phyloP scores from a whole-genome alignment of 257 asterid genomes.

The Gentiana straminea region DNA sequence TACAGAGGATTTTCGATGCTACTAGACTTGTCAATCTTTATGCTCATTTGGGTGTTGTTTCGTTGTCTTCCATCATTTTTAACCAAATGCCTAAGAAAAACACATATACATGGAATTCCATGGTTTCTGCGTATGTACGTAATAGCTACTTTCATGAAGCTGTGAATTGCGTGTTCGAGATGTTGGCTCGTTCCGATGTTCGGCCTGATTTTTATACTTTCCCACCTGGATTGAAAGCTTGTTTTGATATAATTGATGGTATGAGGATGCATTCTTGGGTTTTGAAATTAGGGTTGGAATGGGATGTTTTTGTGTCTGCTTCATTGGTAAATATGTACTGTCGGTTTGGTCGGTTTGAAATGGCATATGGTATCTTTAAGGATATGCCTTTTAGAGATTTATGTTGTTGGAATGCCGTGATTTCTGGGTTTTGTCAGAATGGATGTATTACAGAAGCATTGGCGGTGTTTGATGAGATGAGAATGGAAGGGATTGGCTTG shows the following conservation, averaged over 20 bases:
- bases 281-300: conserved; percentile 51
- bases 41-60: conserved; percentile 54
- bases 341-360: conserved; percentile 40
- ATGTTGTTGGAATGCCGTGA: conserved; percentile 89
- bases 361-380: conserved; percentile 47
- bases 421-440: conserved; percentile 72
- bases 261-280: conserved; percentile 57
- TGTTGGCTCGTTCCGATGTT: conserved; percentile 46
- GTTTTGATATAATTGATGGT: conserved; percentile 45
- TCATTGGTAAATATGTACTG: conserved; percentile 81
- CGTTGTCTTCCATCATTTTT: conserved; percentile 39
- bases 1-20: conserved; percentile 28
- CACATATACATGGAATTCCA: conserved; percentile 67
- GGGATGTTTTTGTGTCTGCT: conserved; percentile 85
- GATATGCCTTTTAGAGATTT: conserved; percentile 74
- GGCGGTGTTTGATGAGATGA: conserved; percentile 46
- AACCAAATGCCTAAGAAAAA: conserved; percentile 41
- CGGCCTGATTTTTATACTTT: conserved; percentile 75
- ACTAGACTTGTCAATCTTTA: conserved; percentile 62
- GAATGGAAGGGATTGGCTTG: conserved; percentile 46
- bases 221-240: conserved; percentile 65
- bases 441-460: conserved; percentile 53
- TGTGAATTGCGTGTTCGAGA: conserved; percentile 39
- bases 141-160: conserved; percentile 43
- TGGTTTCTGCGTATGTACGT: conserved; percentile 60